These are phyloP conservation scores for Penicillium paneum DNA, from an alignment of 2,329 filamentous ascomycete genomes.

Conservation along the genomic window DNA sequence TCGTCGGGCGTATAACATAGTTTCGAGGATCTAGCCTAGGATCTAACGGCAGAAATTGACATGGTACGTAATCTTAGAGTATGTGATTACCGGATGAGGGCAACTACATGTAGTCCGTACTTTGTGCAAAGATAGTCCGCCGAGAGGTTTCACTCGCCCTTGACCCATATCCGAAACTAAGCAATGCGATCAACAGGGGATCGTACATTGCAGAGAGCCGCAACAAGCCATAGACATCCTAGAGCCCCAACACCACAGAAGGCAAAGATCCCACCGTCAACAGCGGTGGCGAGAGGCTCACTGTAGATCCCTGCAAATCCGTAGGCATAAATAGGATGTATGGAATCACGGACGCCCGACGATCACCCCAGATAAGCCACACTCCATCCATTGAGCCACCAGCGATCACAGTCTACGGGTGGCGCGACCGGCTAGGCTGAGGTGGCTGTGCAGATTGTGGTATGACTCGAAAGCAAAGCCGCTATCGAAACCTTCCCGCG, in stretches of 20 bases:
- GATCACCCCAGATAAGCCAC: slow-evolving; percentile 15
- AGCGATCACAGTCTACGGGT: not conserved
- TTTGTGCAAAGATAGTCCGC: not conserved
- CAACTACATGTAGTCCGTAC: no score
- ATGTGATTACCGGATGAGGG: not conserved
- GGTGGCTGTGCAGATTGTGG: slow-evolving; percentile 11
- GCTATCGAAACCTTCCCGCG: slow-evolving; percentile 14
- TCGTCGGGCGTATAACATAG: not conserved
- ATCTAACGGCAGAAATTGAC: not conserved
- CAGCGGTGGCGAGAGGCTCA: slow-evolving; percentile 7
- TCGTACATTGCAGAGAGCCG: not conserved
- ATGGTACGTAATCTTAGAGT: not conserved
- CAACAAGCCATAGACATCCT: not conserved
- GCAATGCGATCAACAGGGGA: not conserved
- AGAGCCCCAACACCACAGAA: not conserved
- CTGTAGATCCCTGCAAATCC: slow-evolving; percentile 3
- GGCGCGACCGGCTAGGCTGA: not conserved
- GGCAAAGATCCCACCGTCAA: not conserved
- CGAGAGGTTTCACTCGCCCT: not conserved
- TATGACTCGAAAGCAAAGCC: slow-evolving; percentile 14
- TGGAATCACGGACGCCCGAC: not conserved
- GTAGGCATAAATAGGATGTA: slow-evolving; percentile 10
- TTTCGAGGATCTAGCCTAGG: not conserved
- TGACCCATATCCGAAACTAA: not conserved
- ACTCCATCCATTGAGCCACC: slow-evolving; percentile 10